Base-by-base conservation (phyloP, 768 basidiomycete species). In the Suillus weaverae region DNA sequence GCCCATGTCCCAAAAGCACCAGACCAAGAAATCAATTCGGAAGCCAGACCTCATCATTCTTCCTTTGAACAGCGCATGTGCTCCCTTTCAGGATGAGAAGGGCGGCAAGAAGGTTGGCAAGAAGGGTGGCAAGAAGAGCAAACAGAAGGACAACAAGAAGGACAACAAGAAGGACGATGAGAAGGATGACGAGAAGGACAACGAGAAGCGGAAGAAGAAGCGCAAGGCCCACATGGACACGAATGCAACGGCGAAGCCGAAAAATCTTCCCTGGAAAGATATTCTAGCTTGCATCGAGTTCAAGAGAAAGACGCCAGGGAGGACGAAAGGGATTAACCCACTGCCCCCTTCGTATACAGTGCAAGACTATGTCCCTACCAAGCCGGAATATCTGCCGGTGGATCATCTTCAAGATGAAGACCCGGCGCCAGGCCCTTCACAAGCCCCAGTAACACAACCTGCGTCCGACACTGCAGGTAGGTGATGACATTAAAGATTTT, bases 41-140 rank as follows among this genome's bases (percentile, higher is more conserved):
- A 63, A 55, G 33, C 50, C 62, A n/a, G 53, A 63, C 16, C 2
- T 63, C 5, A 53, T 56, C 9, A 26, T 63, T 26, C n/a, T 63
- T 22, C 50, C 35, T 38, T 41, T 33, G 32, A 16, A 13, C 10
- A 35, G 30, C 57, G 22, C 36, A 36, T 30, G 8, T 38, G 38
- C 38, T 9, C n/a, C 36, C 36, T 60, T 39, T 10, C 26, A 36
- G 43, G 6, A 20, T 36, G 35, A 35, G 35, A 35, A 35, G 35
- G 38, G n/a, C 3, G 5, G 6, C 32, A 26, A 18, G 56, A 26
- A 26, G 26, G 26, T 1, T 2, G 4, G 9, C 26, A 26, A 26
- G 26, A 26, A 26, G 26, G 13, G 13, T 13, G 38, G 38, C 26
- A 26, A 26, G 26, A 26, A 26, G 26, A 26, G 26, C 26, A 26